phyloP scores from a whole-genome alignment of 2,329 filamentous ascomycete species.

The Cercospora beticola region DNA sequence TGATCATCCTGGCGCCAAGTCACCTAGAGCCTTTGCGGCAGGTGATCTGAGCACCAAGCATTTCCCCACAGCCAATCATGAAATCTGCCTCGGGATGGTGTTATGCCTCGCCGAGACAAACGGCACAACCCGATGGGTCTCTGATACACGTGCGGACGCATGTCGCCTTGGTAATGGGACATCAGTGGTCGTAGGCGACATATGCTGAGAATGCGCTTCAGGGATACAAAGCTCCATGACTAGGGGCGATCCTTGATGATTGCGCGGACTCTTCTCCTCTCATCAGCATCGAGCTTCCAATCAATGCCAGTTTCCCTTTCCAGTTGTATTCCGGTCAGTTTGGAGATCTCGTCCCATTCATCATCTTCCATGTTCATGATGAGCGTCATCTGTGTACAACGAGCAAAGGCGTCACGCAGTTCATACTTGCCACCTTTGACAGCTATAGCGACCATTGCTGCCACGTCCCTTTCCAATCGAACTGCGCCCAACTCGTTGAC shows the following conservation, averaged over 20 bases:
- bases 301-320: conserved; percentile 63
- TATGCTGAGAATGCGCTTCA: not conserved
- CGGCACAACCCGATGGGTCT: not conserved
- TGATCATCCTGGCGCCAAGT: conserved; percentile 9
- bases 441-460: conserved; percentile 68
- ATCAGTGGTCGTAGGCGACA: not conserved
- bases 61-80: conserved; percentile 9
- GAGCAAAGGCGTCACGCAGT: conserved; percentile 72
- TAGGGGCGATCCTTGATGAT: conserved; percentile 27
- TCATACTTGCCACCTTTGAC: conserved; percentile 70
- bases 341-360: conserved; percentile 74
- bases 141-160: not conserved
- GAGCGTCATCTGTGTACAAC: conserved; percentile 76
- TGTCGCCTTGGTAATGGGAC: not conserved
- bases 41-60: conserved; percentile 13
- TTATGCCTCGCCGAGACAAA: conserved; percentile 3
- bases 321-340: conserved; percentile 48
- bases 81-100: conserved; percentile 2
- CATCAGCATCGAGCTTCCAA: conserved; percentile 71
- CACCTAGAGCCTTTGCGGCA: conserved; percentile 8
- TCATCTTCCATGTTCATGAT: conserved; percentile 94
- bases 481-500: conserved; percentile 80
- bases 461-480: conserved; percentile 79
- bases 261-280: conserved; percentile 68
- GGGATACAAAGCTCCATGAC: not conserved